Base-by-base conservation (phyloP, 164 flowering plant species). In the Echeveria elegans region DNA sequence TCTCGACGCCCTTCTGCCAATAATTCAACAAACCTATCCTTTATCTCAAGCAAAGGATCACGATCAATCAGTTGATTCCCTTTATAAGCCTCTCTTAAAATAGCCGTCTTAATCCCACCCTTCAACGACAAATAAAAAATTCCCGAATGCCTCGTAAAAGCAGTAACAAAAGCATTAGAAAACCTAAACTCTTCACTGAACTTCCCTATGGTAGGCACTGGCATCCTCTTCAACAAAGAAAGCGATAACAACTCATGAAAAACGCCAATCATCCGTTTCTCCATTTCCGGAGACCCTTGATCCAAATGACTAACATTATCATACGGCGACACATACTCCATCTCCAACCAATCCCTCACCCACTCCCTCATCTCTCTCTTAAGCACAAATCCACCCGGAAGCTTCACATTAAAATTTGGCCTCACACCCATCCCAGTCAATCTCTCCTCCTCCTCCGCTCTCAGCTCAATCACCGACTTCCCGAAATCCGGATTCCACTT, bases 281-380 rank as follows among this genome's bases (percentile, higher is more conserved):
- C 98, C 94, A 90, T 89, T 76, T 90, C 92, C 3, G 70, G 75
- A 0, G 95, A 90, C 0, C 87, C 77, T 30, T 82, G 88, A 32
- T 83, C 85, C 73, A 88, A 81, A 45, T 72, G 70, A 2, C 89
- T 80, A 5, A 72, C 85, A 80, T 94, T 89, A n/a, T 76, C 82
- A 59, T 90, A 93, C 1, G 98, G 98, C 1, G 94, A 91, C 16
- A 88, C 66, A 60, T 94, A 94, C 16, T 92, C 96, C n/a, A 86
- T 77, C 78, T 90, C 97, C 81, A 94, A 75, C 97, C 97, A 94
- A 74, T 89, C 97, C 74, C 95, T 81, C 28, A 82, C 73, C 97
- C 98, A 94, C 77, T 94, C 98, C 72, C 90, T 82, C 97, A 89
- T 91, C 65, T 85, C 95, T 81, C 87, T 93, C 84, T 60, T 86